A percentile compares a stretch with the other conserved stretches of the same genome.
phyloP scores from a whole-genome alignment of 2,329 filamentous ascomycete species.

The Penicillium griseofulvum region DNA sequence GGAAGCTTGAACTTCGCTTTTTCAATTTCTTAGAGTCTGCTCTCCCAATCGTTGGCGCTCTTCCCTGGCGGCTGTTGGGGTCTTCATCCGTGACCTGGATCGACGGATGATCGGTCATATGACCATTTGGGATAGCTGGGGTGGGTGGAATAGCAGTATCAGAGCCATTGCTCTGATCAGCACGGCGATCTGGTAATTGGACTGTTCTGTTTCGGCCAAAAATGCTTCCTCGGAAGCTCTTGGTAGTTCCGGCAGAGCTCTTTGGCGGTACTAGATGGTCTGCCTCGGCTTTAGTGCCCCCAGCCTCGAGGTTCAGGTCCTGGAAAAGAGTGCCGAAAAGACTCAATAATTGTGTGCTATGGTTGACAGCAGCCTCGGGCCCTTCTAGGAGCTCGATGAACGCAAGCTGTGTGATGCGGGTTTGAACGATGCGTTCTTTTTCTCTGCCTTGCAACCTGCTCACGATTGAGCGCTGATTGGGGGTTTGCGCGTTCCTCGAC shows the following conservation, averaged over 20 bases:
- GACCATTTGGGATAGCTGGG: slow-evolving; percentile 24
- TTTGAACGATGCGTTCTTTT: slow-evolving; percentile 82
- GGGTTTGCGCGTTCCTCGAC: slow-evolving; percentile 26
- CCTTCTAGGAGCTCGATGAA: slow-evolving; percentile 82
- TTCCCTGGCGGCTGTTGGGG: slow-evolving; percentile 27
- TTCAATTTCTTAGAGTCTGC: slow-evolving; percentile 36
- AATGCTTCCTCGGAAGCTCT: slow-evolving; percentile 70
- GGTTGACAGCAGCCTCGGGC: slow-evolving; percentile 80
- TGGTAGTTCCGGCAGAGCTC: slow-evolving; percentile 68
- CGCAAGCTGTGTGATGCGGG: slow-evolving; percentile 91
- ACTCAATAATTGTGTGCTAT: slow-evolving; percentile 77
- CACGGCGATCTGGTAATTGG: slow-evolving; percentile 44
- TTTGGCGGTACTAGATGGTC: slow-evolving; percentile 59
- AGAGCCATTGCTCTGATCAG: slow-evolving; percentile 38
- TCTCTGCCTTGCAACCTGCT: slow-evolving; percentile 81
- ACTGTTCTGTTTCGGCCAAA: slow-evolving; percentile 63
- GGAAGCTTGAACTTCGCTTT: slow-evolving; percentile 34
- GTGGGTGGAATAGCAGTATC: slow-evolving; percentile 20
- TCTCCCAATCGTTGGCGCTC: slow-evolving; percentile 26
- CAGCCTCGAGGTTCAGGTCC: slow-evolving; percentile 48
- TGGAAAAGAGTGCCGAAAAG: slow-evolving; percentile 82
- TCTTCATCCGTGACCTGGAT: slow-evolving; percentile 75
- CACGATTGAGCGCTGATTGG: slow-evolving; percentile 53
- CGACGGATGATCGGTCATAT: slow-evolving; percentile 54
- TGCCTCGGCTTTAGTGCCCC: slow-evolving; percentile 28